Evolutionary conservation across 441 rosid species (phyloP).

Genomic region (Corymbia calophylla): DNA sequence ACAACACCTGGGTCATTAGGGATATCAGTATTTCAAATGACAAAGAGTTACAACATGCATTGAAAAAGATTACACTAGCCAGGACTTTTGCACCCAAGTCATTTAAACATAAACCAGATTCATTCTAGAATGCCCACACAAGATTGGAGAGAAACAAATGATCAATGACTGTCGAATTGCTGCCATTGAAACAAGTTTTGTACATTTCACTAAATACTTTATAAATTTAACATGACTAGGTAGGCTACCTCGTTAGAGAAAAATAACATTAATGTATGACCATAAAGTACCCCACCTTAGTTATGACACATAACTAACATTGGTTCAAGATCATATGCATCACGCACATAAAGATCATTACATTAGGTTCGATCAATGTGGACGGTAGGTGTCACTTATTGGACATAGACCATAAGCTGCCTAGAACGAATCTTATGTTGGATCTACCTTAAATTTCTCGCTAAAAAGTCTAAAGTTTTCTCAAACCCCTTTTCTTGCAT

Average conservation of each 20-base stretch:
- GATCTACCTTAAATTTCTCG: background rate
- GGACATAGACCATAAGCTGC: background rate
- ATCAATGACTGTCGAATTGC: background rate
- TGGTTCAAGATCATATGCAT: background rate
- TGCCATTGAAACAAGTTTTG: background rate
- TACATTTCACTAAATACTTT: background rate
- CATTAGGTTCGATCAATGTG: background rate
- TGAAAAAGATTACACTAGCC: background rate
- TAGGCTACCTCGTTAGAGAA: background rate
- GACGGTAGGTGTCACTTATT: background rate
- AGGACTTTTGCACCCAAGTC: background rate
- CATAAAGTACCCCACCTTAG: background rate
- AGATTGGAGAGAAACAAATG: background rate
- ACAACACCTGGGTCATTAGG: background rate
- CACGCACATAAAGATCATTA: background rate
- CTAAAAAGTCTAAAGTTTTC: background rate
- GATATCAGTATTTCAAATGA: background rate
- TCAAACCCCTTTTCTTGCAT: background rate
- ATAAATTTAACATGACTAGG: background rate
- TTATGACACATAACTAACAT: background rate
- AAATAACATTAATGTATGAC: background rate
- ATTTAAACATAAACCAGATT: background rate
- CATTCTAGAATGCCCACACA: background rate
- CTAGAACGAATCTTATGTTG: background rate
- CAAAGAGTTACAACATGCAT: background rate